phyloP scores from a whole-genome alignment of 495 filamentous ascomycete species.

The Neurospora sp. region DNA sequence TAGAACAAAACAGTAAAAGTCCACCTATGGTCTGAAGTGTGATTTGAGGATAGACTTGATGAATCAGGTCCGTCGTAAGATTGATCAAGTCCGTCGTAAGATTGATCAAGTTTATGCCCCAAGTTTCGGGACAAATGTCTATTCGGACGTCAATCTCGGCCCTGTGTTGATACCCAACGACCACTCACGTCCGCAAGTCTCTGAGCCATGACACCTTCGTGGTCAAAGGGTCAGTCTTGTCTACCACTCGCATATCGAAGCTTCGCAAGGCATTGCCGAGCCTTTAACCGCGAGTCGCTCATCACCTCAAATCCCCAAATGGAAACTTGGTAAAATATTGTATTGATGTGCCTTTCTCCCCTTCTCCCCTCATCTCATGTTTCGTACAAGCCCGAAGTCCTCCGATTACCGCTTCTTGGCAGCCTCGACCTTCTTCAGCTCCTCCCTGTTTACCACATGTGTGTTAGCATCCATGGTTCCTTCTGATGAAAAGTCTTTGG shows the following conservation, averaged over 20 bases:
- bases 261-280: not conserved
- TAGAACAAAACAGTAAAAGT: conserved; percentile 1
- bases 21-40: not conserved
- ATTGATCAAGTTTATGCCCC: no score
- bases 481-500: no score
- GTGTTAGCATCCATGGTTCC: no score
- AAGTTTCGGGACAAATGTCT: not conserved
- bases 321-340: not conserved
- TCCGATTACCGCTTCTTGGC: conserved; percentile 43
- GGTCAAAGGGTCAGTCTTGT: not conserved
- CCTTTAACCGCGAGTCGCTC: not conserved
- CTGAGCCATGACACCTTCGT: not conserved
- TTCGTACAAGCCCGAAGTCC: not conserved
- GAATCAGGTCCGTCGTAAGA: not conserved
- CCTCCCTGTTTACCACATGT: conserved; percentile 45
- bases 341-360: not conserved
- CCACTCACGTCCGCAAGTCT: not conserved
- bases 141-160: not conserved
- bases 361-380: not conserved
- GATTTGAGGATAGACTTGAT: not conserved
- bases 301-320: not conserved
- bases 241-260: not conserved
- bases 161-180: no score
- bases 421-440: conserved; percentile 85
- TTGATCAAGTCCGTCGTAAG: no score